These are phyloP conservation scores for Aspergillus pseudonomiae DNA, from an alignment of 2,329 filamentous ascomycete species.

Conservation along the genomic window DNA sequence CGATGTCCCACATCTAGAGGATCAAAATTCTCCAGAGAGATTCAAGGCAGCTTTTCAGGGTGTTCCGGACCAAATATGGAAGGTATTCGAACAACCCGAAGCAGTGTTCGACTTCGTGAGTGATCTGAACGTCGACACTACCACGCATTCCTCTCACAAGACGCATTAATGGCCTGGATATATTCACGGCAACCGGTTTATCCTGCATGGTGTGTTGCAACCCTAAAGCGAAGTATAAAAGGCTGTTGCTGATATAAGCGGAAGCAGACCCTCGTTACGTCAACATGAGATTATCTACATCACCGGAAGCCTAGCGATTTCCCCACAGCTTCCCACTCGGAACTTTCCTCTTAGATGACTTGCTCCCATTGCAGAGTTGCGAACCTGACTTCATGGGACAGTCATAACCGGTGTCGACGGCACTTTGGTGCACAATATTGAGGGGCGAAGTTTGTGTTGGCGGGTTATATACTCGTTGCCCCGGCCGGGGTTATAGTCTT, in stretches of 20 bases:
- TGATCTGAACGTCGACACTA: slow-evolving; percentile 22
- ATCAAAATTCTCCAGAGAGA: slow-evolving; percentile 72
- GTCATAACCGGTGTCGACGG: background rate
- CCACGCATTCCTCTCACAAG: background rate
- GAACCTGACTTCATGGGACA: background rate
- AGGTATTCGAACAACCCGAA: slow-evolving; percentile 76
- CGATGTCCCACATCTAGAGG: slow-evolving; percentile 72
- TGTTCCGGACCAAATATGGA: slow-evolving; percentile 72
- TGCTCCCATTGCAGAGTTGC: background rate
- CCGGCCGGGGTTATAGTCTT: background rate
- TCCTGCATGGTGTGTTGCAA: background rate
- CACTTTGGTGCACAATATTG: background rate
- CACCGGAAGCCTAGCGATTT: background rate
- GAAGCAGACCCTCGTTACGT: slow-evolving; percentile 15
- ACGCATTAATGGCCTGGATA: background rate
- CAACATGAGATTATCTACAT: slow-evolving; percentile 15
- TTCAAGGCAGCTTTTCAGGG: slow-evolving; percentile 83
- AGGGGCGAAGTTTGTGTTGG: background rate
- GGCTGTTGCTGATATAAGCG: background rate
- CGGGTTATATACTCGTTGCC: background rate
- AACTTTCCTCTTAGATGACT: background rate
- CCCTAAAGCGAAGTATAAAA: background rate
- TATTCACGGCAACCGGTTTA: background rate
- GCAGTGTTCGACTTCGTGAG: slow-evolving; percentile 56
- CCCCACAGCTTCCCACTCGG: background rate